phyloP scores from a whole-genome alignment of 1,284 basidiomycete species.

The Boletus mariae region DNA sequence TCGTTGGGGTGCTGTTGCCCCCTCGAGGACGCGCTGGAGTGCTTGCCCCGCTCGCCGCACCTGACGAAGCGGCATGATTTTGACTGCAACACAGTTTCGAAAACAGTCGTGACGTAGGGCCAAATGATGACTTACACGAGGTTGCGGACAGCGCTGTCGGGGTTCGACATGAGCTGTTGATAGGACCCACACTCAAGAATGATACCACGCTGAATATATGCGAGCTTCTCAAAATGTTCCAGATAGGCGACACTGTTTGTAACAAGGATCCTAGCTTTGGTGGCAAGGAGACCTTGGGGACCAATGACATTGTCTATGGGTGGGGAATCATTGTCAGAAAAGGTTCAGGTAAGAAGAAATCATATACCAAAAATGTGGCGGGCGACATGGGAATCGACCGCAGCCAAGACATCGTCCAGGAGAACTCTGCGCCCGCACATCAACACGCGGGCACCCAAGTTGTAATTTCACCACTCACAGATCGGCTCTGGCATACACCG shows the following conservation, averaged over 20 bases:
- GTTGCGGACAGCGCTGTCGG: slow-evolving; percentile 71
- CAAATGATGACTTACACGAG: slow-evolving; percentile 58
- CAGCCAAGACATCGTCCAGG: slow-evolving; percentile 42
- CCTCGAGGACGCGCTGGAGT: slow-evolving; percentile 44
- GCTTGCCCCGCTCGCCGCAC: slow-evolving; percentile 43
- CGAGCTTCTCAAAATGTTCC: slow-evolving; percentile 75
- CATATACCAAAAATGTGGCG: slow-evolving; percentile 56
- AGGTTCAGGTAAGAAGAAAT: not conserved
- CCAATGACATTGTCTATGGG: slow-evolving; percentile 81
- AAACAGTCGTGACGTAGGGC: no score
- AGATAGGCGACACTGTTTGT: slow-evolving; percentile 89
- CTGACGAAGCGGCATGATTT: slow-evolving; percentile 35
- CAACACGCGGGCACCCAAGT: not conserved
- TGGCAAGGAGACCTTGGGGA: slow-evolving; percentile 78
- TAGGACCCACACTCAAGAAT: slow-evolving; percentile 81
- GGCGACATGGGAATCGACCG: slow-evolving; percentile 74
- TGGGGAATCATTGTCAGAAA: not conserved
- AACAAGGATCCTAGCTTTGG: slow-evolving; percentile 85
- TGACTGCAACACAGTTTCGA: slow-evolving; percentile 1
- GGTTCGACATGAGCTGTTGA: slow-evolving; percentile 57
- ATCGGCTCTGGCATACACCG: slow-evolving; percentile 54
- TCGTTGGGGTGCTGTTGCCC: not conserved
- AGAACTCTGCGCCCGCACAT: slow-evolving; percentile 20
- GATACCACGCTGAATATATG: slow-evolving; percentile 80
- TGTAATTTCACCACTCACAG: slow-evolving; percentile 25